Base-by-base conservation (phyloP, 768 basidiomycete species). In the Multifurca ochricompacta region DNA sequence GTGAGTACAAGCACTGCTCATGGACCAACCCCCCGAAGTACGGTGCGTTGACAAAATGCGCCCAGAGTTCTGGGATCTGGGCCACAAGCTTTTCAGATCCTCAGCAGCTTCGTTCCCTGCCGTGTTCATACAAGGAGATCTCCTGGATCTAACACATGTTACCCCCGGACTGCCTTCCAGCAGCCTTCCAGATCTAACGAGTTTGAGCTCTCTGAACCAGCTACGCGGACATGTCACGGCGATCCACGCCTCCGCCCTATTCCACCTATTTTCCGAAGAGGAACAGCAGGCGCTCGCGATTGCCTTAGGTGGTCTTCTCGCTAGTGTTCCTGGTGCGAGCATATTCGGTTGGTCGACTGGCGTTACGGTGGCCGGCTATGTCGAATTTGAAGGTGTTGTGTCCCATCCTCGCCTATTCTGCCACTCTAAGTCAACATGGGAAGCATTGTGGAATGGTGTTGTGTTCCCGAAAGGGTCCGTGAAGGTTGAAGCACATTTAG, bases 1-100 rank as follows among this genome's bases (percentile, higher is more conserved):
- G 75, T 73, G 44, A 58, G 62, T 54, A 23, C 28, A 1, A 16
- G 25, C 34, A 8, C 34, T 19, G n/a, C 3, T 18, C 13, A 14
- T 9, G 16, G 4, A 13, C 4, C 21, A 2, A 13, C 4, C 21
- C 18, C 9, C 28, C 11, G 35, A 41, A 25, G 4, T 6, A 44
- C 31, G 36, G 46, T 25, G 11, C 16, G 11, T 41, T 49, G 16
- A 40, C 14, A 18, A 34, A 14, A 23, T n/a, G 32, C 8, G 3
- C 34, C 34, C 16, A 83, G 82, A 68, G 18, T 79, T 81, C 58
- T 84, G 82, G 83, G 70, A 77, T 5, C 68, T 76, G 5, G 83
- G 83, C 1, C 81, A 85, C 57, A 69, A 77, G 46, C 70, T 85
- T 9, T 87, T 83, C 68, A 71, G 67, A 43, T 73, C 78, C 2